Evolutionary conservation across 768 basidiomycete genomes (phyloP).

Genomic region (Kwoniella bestiolae): DNA sequence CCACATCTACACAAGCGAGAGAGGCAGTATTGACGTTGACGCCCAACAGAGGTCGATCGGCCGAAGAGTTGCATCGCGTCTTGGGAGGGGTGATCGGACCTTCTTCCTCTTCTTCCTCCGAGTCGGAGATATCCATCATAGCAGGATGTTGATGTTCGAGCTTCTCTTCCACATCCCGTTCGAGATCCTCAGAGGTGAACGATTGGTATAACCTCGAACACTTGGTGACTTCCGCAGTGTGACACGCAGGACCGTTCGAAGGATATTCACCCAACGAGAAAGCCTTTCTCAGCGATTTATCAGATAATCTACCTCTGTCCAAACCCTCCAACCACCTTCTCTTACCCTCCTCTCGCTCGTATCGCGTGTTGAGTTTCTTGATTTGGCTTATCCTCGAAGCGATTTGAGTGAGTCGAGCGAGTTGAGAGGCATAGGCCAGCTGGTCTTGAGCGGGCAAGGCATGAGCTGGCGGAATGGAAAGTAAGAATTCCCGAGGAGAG

Average conservation of each 20-base stretch:
- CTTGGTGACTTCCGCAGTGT: slow-evolving; percentile 21
- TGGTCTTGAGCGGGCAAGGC: slow-evolving; percentile 40
- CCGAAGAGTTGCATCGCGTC: neutral
- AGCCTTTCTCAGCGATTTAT: slow-evolving; percentile 45
- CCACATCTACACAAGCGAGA: neutral
- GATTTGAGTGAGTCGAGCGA: slow-evolving; percentile 42
- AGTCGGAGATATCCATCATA: slow-evolving; percentile 31
- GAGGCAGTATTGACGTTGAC: neutral
- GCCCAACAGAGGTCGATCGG: slow-evolving; percentile 1
- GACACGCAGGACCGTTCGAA: neutral
- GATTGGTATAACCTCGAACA: slow-evolving; percentile 29
- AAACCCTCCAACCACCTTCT: slow-evolving; percentile 46
- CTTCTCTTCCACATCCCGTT: neutral
- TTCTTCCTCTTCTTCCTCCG: slow-evolving; percentile 20
- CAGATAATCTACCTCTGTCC: slow-evolving; percentile 40
- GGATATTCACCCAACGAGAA: slow-evolving; percentile 36
- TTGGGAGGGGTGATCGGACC: slow-evolving; percentile 25
- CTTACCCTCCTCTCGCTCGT: slow-evolving; percentile 55
- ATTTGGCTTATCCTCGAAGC: slow-evolving; percentile 41
- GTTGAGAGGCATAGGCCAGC: slow-evolving; percentile 43
- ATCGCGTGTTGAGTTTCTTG: slow-evolving; percentile 42
- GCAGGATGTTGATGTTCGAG: slow-evolving; percentile 29
- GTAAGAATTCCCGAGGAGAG: slow-evolving; percentile 36
- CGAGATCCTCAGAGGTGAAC: slow-evolving; percentile 30
- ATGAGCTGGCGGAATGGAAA: slow-evolving; percentile 47